These are phyloP conservation scores for Hippophae tibetana DNA, from an alignment of 306 rosid genomes.

Conservation along the genomic window DNA sequence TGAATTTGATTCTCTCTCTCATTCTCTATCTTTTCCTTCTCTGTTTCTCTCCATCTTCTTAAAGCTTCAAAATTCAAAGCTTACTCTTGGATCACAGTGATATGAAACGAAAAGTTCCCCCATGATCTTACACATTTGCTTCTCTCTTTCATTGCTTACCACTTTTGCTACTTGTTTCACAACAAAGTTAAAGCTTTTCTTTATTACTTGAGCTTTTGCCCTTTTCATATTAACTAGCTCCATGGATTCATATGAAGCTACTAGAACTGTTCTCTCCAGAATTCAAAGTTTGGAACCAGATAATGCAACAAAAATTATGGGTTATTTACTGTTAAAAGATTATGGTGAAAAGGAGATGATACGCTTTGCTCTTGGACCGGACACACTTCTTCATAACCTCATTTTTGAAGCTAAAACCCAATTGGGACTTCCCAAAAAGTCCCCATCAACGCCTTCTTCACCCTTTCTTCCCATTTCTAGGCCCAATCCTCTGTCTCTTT, in stretches of 20 bases:
- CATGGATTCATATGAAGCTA: conserved; percentile 83
- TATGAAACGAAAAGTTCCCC: too few relatives aligned
- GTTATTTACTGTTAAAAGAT: conserved; percentile 58
- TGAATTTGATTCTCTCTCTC: too few relatives aligned
- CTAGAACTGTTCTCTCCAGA: conserved; percentile 51
- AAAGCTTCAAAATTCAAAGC: too few relatives aligned
- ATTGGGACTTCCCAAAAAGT: conserved; percentile 27
- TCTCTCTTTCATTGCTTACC: too few relatives aligned
- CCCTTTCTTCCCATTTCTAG: conserved; percentile 60
- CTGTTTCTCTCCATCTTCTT: not conserved
- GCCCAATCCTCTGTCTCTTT: conserved; percentile 58
- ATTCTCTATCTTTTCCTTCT: not conserved
- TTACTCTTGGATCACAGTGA: too few relatives aligned
- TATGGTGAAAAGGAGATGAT: conserved; percentile 63
- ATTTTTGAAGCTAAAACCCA: conserved; percentile 55
- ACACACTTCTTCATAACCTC: conserved; percentile 43
- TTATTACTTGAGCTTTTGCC: too few relatives aligned
- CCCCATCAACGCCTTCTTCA: conserved; percentile 23
- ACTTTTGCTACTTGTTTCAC: not conserved
- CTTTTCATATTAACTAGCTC: not conserved
- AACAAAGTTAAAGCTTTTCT: not conserved
- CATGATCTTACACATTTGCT: too few relatives aligned
- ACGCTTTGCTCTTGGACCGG: conserved; percentile 61
- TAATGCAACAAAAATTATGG: conserved; percentile 86
- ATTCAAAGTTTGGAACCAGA: conserved; percentile 72